A percentile compares a stretch with the other conserved stretches of the same genome.
These are phyloP conservation scores for Magnusiomyces tetraspermus DNA, from an alignment of 1,139 yeast genomes.

Conservation along the genomic window DNA sequence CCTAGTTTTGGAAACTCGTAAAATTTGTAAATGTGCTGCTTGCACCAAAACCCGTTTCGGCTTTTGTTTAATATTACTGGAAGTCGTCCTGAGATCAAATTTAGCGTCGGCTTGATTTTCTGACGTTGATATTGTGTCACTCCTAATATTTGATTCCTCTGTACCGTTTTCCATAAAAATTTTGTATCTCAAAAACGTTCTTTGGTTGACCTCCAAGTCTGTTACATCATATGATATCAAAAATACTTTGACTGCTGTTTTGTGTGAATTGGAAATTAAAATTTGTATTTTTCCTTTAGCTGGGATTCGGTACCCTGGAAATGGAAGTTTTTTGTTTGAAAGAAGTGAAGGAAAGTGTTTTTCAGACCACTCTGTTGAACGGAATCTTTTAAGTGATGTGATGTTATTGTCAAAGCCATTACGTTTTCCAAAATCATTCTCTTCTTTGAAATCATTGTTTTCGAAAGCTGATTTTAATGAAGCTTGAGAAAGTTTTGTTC, in stretches of 20 bases:
- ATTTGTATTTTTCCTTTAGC: conserved; percentile 36
- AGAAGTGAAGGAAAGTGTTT: neutral
- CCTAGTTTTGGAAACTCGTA: conserved; percentile 26
- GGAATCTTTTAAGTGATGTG: too few relatives aligned
- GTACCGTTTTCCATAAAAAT: conserved; percentile 13
- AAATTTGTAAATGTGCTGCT: conserved; percentile 31
- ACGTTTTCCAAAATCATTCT: too few relatives aligned
- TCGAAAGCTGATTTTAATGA: neutral
- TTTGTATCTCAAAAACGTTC: conserved; percentile 32
- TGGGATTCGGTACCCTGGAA: conserved; percentile 37
- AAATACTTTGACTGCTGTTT: conserved; percentile 33
- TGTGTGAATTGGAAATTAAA: conserved; percentile 35
- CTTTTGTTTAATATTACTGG: too few relatives aligned
- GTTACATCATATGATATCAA: conserved; percentile 34
- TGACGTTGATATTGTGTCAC: too few relatives aligned
- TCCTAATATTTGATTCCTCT: too few relatives aligned
- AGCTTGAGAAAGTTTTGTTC: neutral
- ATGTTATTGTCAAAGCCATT: too few relatives aligned
- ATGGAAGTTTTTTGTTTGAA: conserved; percentile 13
- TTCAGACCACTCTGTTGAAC: neutral
- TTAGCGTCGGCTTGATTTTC: too few relatives aligned
- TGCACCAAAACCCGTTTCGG: conserved; percentile 18
- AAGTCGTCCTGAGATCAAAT: too few relatives aligned
- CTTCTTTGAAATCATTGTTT: too few relatives aligned
- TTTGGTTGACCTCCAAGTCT: conserved; percentile 27